phyloP scores from a whole-genome alignment of 1,284 basidiomycete genomes.

The Tylopilus sp. region DNA sequence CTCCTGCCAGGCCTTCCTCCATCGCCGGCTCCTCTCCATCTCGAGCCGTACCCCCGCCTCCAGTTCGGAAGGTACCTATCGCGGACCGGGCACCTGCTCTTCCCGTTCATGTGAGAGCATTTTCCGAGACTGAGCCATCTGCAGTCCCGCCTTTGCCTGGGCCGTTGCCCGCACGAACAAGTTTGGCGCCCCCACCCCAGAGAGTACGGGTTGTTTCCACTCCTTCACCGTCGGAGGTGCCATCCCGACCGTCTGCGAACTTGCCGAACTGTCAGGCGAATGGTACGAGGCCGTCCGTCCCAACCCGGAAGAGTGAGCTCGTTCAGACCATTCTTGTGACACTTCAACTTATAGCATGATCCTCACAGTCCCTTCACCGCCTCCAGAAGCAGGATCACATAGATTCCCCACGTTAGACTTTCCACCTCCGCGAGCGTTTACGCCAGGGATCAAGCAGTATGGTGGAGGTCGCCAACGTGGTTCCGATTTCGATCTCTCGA shows the following conservation, averaged over 20 bases:
- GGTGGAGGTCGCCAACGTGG: conserved; percentile 61
- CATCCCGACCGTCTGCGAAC: conserved; percentile 8
- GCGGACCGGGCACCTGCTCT: conserved; percentile 36
- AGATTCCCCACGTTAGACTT: conserved; percentile 70
- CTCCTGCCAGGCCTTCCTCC: conserved; percentile 35
- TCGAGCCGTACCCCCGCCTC: conserved; percentile 31
- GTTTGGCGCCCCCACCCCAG: conserved; percentile 18
- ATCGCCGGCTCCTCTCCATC: conserved; percentile 19
- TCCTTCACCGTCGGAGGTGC: conserved; percentile 20
- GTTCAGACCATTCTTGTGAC: not conserved
- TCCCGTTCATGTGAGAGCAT: conserved; percentile 38
- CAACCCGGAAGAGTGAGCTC: conserved; percentile 52
- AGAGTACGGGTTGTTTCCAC: conserved; percentile 26
- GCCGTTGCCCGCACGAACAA: conserved; percentile 33
- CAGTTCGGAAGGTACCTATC: conserved; percentile 25
- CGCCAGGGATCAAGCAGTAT: conserved; percentile 48
- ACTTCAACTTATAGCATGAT: conserved; percentile 3
- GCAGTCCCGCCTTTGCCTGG: conserved; percentile 37
- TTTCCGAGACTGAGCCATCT: conserved; percentile 30
- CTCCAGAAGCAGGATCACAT: conserved; percentile 62
- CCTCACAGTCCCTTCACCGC: conserved; percentile 66
- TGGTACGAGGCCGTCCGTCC: conserved; percentile 27
- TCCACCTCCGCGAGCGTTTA: conserved; percentile 70
- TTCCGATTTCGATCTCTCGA: conserved; percentile 61
- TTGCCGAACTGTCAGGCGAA: conserved; percentile 21